Base-by-base conservation (phyloP, 2,329 filamentous ascomycete genomes). In the Monilinia fructigena region DNA sequence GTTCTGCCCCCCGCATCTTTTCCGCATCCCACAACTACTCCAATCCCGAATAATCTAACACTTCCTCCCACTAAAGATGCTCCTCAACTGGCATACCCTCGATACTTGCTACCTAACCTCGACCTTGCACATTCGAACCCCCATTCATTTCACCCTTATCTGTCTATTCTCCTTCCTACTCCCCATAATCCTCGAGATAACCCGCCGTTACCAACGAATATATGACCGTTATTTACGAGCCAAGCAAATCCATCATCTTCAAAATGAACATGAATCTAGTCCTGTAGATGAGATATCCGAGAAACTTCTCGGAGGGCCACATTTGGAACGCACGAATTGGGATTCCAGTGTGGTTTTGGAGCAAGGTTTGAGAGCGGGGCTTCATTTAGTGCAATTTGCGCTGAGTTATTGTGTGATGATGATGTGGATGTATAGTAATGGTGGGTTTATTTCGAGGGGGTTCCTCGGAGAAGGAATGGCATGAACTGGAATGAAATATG, bases 361-460 rank as follows among this genome's bases (percentile, higher is more conserved):
- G 59, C 72, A 71, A 50, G 40, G 55, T 1, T 47, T 63, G 38
- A 69, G 71, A 35, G 70, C 71, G 0, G 23, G 53, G 2, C 55
- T 73, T 20, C 69, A 73, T 66, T 63, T 56, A 35, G 31, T 68
- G 35, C 72, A 73, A 48, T 72, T 74, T 65, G 62, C 53, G 2
- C 60, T 70, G 14, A 68, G 65, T 54, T 71, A 70, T 63, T 69
- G 65, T 42, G 52, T 70, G 20, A 70, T 70, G 69, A 61, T 71
- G 48, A 53, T 73, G 52, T 72, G 72, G 56, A 72, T 72, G 70
- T 72, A 70, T 68, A 70, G 65, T 50, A 73, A 73, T 66, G 72
- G 71, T 71, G 55, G 28, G 69, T 47, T 26, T 28, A 47, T 35
- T 31, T 35, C 35, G n/a, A 26, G n/a, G 8, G n/a, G 8, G 48